Conservation (phyloP, 2,329 filamentous ascomycete species). For the Diaporthe longicolla region DNA sequence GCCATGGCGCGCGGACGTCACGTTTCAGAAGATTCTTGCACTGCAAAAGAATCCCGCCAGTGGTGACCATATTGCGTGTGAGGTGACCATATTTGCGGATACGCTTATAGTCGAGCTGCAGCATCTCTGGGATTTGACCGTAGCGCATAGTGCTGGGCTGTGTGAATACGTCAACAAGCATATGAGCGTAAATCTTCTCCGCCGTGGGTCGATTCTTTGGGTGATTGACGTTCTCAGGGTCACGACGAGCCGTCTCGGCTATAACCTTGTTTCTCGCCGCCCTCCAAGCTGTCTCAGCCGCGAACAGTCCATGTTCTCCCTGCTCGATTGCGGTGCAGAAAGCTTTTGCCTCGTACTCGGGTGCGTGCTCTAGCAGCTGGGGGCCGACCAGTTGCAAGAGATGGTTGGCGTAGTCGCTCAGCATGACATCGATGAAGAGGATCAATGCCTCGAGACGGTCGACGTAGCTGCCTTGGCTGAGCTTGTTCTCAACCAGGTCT, state of each 20-base stretch:
- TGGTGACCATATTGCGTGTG: slow-evolving; percentile 76
- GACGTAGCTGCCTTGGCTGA: slow-evolving; percentile 75
- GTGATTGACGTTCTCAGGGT: slow-evolving; percentile 77
- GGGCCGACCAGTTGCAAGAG: slow-evolving; percentile 80
- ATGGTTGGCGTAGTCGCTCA: slow-evolving; percentile 87
- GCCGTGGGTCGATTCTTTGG: slow-evolving; percentile 74
- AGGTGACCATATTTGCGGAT: slow-evolving; percentile 70
- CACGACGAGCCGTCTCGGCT: slow-evolving; percentile 76
- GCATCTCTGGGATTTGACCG: slow-evolving; percentile 78
- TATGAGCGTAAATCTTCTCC: slow-evolving; percentile 81
- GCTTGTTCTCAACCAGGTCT: slow-evolving; percentile 73
- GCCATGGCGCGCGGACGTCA: slow-evolving; percentile 84
- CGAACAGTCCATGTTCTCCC: slow-evolving; percentile 66
- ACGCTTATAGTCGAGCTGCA: slow-evolving; percentile 77
- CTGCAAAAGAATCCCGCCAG: slow-evolving; percentile 81
- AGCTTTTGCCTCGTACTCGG: slow-evolving; percentile 80
- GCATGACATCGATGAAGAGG: slow-evolving; percentile 81
- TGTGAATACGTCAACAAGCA: slow-evolving; percentile 82
- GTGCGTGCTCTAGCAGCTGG: slow-evolving; percentile 77
- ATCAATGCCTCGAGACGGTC: slow-evolving; percentile 83
- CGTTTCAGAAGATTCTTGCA: slow-evolving; percentile 88
- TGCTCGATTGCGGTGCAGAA: slow-evolving; percentile 77
- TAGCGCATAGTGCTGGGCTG: slow-evolving; percentile 69
- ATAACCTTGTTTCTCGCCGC: slow-evolving; percentile 74
- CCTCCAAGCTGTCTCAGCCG: slow-evolving; percentile 77